Percentiles rank a stretch among this genome's conserved stretches.
Evolutionary conservation across 352 stramenopile species (phyloP).

Genomic region (Globisporangium mamillatum): DNA sequence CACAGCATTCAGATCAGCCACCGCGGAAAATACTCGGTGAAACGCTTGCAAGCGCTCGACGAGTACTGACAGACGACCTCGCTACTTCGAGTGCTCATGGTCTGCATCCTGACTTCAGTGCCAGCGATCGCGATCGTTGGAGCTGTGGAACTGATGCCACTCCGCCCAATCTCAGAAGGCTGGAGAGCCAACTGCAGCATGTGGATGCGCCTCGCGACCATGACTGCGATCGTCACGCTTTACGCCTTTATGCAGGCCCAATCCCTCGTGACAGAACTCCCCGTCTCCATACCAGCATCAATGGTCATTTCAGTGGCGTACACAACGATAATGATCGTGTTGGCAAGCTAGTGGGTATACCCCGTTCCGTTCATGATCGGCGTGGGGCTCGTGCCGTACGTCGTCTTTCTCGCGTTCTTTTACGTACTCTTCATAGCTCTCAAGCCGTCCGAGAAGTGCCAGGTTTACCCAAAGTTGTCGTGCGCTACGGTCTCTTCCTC

Average conservation of each 20-base stretch:
- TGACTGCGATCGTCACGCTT: constrained; percentile 13
- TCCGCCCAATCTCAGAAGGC: constrained; percentile 8
- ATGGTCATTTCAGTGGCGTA: not conserved
- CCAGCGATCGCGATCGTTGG: constrained; percentile 17
- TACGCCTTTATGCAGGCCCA: constrained; percentile 14
- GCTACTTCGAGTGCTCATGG: not conserved
- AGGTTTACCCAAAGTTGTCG: not conserved
- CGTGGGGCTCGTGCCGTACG: constrained; percentile 12
- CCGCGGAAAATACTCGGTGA: constrained; percentile 9
- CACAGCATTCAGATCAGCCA: constrained; percentile 8
- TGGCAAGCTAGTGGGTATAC: constrained; percentile 17
- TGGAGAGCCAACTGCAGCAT: constrained; percentile 26
- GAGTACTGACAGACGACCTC: constrained; percentile 7
- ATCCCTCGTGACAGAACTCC: constrained; percentile 9
- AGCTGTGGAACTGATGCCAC: constrained; percentile 28
- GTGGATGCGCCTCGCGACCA: constrained; percentile 23
- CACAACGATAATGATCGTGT: constrained; percentile 11
- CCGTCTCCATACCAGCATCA: not conserved
- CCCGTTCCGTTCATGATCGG: constrained; percentile 28
- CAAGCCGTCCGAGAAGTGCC: constrained; percentile 15
- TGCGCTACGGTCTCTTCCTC: not conserved
- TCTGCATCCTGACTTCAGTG: constrained; percentile 12
- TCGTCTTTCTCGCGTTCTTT: constrained; percentile 5
- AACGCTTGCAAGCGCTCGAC: constrained; percentile 10
- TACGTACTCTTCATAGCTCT: constrained; percentile 20